Base-by-base conservation (phyloP, 768 basidiomycete species). In the Baorangia bicolor region DNA sequence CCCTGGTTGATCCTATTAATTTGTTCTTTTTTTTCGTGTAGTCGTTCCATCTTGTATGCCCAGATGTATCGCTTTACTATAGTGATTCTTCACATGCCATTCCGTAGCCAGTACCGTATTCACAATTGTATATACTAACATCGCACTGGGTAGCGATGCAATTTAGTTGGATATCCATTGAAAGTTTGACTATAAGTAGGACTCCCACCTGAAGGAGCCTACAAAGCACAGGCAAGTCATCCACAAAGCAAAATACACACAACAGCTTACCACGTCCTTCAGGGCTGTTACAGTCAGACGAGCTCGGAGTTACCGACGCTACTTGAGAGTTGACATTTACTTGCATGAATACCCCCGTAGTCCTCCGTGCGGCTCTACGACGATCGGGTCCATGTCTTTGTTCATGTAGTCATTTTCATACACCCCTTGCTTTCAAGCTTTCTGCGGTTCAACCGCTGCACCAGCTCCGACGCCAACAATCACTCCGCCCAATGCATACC, bases 401-500 rank as follows among this genome's bases (percentile, higher is more conserved):
- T 25, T 35, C 51, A n/a, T 45, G 42, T 51, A 38, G 28, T 30
- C 48, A 12, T 12, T 8, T 48, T n/a, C n/a, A n/a, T 5, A 8
- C 34, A 18, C 11, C n/a, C 34, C n/a, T 46, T 23, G 18, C 14
- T 9, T 14, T 12, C 14, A 25, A 20, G 13, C 27, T 23, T n/a
- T 35, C 16, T 8, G 35, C 47, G 9, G 37, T 21, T 4, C 49
- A 33, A 31, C 21, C 34, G 14, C 25, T 25, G 39, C 25, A 21
- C 25, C n/a, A 23, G 16, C 20, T 30, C 27, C 55, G 39, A 12
- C n/a, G 2, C 21, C 43, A 37, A 47, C 48, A 18, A 13, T 20
- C 39, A 40, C 41, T 12, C 7, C 59, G 62, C 8, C 20, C 21
- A 28, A 41, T 70, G 27, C 67, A 70, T 18, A 56, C 49, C 18